A percentile compares a stretch with the other conserved stretches of the same genome.
Evolutionary conservation across 2,329 filamentous ascomycete genomes (phyloP).

Genomic region (Arthrobotrys entomopaga): DNA sequence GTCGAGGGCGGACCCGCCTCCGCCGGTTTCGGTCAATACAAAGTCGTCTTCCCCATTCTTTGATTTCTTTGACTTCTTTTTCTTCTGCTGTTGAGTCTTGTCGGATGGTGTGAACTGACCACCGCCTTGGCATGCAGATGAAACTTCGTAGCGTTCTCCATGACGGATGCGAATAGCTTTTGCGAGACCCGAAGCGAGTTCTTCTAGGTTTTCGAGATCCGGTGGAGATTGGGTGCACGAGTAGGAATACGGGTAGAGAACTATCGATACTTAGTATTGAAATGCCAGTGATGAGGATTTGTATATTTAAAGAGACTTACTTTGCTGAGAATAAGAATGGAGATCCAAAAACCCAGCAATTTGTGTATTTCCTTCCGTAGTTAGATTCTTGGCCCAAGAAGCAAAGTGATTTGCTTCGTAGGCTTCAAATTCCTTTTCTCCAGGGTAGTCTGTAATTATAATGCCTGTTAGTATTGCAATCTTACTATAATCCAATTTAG

Average conservation of each 20-base stretch:
- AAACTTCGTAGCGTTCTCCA: slow-evolving; percentile 78
- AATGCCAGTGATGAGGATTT: slow-evolving; percentile 18
- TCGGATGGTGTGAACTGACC: slow-evolving; percentile 60
- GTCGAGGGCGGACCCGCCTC: slow-evolving; percentile 87
- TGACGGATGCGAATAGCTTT: slow-evolving; percentile 81
- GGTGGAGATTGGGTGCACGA: slow-evolving; percentile 81
- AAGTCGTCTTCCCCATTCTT: slow-evolving; percentile 58
- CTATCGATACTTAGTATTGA: slow-evolving; percentile 59
- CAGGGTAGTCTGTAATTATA: slow-evolving; percentile 70
- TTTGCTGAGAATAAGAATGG: slow-evolving; percentile 92
- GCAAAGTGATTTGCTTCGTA: slow-evolving; percentile 79
- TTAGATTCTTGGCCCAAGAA: slow-evolving; percentile 84
- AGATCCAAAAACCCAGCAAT: slow-evolving; percentile 90
- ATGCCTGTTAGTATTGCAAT: slow-evolving; percentile 1
- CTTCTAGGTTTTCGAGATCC: slow-evolving; percentile 88
- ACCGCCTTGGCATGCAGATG: slow-evolving; percentile 86
- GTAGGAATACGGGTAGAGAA: slow-evolving; percentile 91
- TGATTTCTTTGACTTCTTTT: slow-evolving; percentile 60
- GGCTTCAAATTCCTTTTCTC: slow-evolving; percentile 82
- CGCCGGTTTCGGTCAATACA: slow-evolving; percentile 73
- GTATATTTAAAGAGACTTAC: slow-evolving; percentile 42
- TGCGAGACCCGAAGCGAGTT: slow-evolving; percentile 85
- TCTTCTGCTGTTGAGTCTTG: slow-evolving; percentile 57
- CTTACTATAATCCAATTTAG: background rate
- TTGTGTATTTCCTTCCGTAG: slow-evolving; percentile 73